Conservation (phyloP, 345 rosid species). For the Salix exigua region DNA sequence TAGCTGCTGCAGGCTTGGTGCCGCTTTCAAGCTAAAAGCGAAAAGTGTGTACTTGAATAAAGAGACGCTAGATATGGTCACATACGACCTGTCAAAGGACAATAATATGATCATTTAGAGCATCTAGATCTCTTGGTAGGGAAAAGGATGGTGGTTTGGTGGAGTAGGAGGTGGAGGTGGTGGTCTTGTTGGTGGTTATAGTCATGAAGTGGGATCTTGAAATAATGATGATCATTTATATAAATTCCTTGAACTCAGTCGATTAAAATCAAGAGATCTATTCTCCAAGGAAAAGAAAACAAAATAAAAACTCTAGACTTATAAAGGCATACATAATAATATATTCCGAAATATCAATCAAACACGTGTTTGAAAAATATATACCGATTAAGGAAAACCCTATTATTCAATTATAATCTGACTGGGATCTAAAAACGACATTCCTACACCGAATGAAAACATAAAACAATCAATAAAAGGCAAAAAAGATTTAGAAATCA, state of each 20-base stretch:
- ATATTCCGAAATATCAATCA: not conserved
- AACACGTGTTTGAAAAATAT: not conserved
- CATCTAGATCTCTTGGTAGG: conserved; percentile 13
- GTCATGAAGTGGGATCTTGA: conserved; percentile 24
- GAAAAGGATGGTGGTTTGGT: conserved; percentile 22
- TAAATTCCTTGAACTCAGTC: conserved; percentile 8
- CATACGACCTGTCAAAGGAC: conserved; percentile 11
- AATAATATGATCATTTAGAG: conserved; percentile 15
- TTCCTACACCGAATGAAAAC: not conserved
- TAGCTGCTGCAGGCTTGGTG: not conserved
- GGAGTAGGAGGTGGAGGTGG: conserved; percentile 30
- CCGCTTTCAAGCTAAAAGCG: conserved; percentile 19
- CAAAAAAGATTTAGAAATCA: not conserved
- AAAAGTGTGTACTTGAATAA: conserved; percentile 17
- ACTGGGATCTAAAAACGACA: not conserved
- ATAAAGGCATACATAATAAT: not conserved
- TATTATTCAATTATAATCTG: not conserved
- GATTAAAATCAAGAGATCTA: not conserved
- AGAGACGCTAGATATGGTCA: conserved; percentile 26
- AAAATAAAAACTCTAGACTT: not conserved
- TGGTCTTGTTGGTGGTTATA: conserved; percentile 33
- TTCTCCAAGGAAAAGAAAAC: not conserved
- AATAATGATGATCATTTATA: conserved; percentile 23
- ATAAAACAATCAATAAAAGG: not conserved
- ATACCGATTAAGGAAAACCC: not conserved